These are phyloP conservation scores for Tulasnella sp. DNA, from an alignment of 768 basidiomycete genomes.

Conservation along the genomic window DNA sequence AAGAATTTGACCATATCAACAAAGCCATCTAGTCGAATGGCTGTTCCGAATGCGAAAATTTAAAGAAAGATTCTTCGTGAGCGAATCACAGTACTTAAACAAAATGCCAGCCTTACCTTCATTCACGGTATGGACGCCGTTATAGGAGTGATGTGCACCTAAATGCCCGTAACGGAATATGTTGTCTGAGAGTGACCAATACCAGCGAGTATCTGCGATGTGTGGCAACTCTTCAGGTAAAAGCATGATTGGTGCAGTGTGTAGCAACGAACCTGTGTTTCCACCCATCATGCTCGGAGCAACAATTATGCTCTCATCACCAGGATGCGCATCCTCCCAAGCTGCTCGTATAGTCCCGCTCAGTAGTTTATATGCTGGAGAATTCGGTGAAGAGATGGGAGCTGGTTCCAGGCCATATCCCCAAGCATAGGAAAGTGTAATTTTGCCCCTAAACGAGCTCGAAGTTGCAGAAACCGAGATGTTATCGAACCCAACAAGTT, in stretches of 20 bases:
- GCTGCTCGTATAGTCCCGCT: constrained; percentile 55
- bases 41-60: constrained; percentile 21
- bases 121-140: constrained; percentile 60
- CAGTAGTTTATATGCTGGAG: constrained; percentile 43
- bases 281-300: constrained; percentile 34
- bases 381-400: constrained; percentile 47
- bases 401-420: constrained; percentile 54
- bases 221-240: background rate
- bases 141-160: constrained; percentile 23
- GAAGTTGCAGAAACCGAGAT: background rate
- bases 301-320: constrained; percentile 26
- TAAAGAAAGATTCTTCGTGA: background rate
- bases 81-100: background rate
- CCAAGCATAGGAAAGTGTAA: constrained; percentile 46
- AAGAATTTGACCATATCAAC: constrained; percentile 41
- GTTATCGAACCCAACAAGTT: constrained; percentile 17
- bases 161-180: constrained; percentile 56
- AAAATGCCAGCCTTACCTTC: constrained; percentile 43
- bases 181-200: constrained; percentile 47
- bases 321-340: constrained; percentile 25
- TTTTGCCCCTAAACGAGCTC: constrained; percentile 31
- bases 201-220: constrained; percentile 44
- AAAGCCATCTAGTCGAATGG: constrained; percentile 33
- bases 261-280: constrained; percentile 18
- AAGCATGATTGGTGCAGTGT: background rate